Evolutionary conservation across 2,329 filamentous ascomycete species (phyloP).

Genomic region (Arachnopeziza araneosa): DNA sequence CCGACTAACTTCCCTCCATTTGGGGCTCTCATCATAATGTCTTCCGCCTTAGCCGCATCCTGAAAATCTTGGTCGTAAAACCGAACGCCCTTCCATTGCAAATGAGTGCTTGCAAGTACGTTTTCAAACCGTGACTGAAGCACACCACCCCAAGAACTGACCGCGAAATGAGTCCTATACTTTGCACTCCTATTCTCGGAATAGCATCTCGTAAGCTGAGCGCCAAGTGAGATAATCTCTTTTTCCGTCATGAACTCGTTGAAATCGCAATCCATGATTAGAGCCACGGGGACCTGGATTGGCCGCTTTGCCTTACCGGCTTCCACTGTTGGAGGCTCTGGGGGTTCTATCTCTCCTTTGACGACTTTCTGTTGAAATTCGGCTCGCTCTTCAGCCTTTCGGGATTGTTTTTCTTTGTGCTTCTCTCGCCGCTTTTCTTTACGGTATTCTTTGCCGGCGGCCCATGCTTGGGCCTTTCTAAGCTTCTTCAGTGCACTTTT

Average conservation of each 20-base stretch:
- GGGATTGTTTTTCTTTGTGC: slow-evolving; percentile 44
- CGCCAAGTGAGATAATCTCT: slow-evolving; percentile 75
- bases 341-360: slow-evolving; percentile 15
- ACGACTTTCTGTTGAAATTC: slow-evolving; percentile 35
- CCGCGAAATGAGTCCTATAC: slow-evolving; percentile 65
- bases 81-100: slow-evolving; percentile 71
- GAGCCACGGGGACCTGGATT: slow-evolving; percentile 64
- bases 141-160: slow-evolving; percentile 73
- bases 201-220: slow-evolving; percentile 83
- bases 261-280: slow-evolving; percentile 89
- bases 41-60: slow-evolving; percentile 58
- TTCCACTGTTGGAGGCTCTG: not conserved
- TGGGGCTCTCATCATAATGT: slow-evolving; percentile 57
- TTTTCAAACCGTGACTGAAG: slow-evolving; percentile 77
- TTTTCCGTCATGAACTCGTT: slow-evolving; percentile 84
- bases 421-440: slow-evolving; percentile 47
- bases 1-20: slow-evolving; percentile 54
- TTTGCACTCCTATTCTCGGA: slow-evolving; percentile 72
- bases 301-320: slow-evolving; percentile 18
- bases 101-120: slow-evolving; percentile 63
- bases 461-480: slow-evolving; percentile 67
- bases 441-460: slow-evolving; percentile 59
- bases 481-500: slow-evolving; percentile 85
- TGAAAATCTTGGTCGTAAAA: slow-evolving; percentile 69
- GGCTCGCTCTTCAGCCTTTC: slow-evolving; percentile 42